phyloP scores from a whole-genome alignment of 2,329 filamentous ascomycete species.

The Paramyrothecium sp. region DNA sequence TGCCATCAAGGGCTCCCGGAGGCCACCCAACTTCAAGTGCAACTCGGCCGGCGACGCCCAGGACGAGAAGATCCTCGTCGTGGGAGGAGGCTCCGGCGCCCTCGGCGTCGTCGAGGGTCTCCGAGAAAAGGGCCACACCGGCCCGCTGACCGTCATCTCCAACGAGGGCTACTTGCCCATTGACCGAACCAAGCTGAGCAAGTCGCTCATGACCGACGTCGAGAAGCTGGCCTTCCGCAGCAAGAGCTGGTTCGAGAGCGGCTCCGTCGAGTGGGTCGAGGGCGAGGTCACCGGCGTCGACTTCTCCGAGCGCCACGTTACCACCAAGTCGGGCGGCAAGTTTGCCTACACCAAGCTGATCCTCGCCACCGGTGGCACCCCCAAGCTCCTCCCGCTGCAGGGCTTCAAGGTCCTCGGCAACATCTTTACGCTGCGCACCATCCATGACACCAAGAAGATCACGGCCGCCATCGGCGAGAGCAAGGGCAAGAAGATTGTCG shows the following conservation, averaged over 20 bases:
- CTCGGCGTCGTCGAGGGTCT: conserved; percentile 81
- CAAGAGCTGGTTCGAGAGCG: conserved; percentile 71
- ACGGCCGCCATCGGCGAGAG: conserved; percentile 70
- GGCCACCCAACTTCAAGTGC: conserved; percentile 74
- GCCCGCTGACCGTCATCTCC: conserved; percentile 78
- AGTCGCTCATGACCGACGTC: conserved; percentile 80
- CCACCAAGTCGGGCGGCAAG: conserved; percentile 71
- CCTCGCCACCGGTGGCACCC: conserved; percentile 81
- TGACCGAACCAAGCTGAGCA: conserved; percentile 93
- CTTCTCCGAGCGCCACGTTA: conserved; percentile 69
- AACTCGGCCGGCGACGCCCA: conserved; percentile 44
- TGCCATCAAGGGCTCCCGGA: conserved; percentile 72
- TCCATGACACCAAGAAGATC: conserved; percentile 78
- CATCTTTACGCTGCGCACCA: conserved; percentile 78
- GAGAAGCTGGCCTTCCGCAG: conserved; percentile 77
- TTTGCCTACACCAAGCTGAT: conserved; percentile 84
- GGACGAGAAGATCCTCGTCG: conserved; percentile 72
- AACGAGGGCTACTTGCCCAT: conserved; percentile 85
- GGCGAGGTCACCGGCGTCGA: conserved; percentile 73
- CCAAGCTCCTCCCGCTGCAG: conserved; percentile 72
- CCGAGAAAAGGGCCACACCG: conserved; percentile 76
- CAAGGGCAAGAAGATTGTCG: conserved; percentile 85
- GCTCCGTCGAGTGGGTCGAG: conserved; percentile 54
- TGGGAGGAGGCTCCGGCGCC: conserved; percentile 84
- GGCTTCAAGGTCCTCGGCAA: conserved; percentile 87